Evolutionary conservation across 2,329 filamentous ascomycete genomes (phyloP), one percentile per base, ranked within the genome.

Genomic region (Chaetomiaceae sp.): DNA sequence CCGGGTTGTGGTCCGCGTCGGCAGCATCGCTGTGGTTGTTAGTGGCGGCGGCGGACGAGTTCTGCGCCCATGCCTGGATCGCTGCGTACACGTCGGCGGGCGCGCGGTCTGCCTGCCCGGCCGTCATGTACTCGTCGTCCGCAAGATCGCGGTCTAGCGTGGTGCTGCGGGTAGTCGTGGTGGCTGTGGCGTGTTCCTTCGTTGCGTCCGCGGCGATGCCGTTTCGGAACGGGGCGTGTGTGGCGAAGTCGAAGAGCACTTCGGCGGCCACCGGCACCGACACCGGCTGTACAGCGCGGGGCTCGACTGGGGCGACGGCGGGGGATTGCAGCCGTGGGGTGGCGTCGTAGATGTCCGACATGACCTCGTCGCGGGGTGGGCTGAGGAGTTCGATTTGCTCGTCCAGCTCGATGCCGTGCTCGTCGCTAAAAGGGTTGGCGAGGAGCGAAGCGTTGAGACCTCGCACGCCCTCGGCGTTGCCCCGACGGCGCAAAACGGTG

Each of bases 51-150:
- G n/a, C n/a, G 8, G 56, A 53, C 4, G 74, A 75, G 48, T 71
- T 66, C 54, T 79, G 72, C 1, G 79, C 79, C 79, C 80, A 83
- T 0, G 79, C 80, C 58, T 83, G 78, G 54, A 83, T 83, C 1
- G 77, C 79, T 37, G 74, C 73, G 57, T 75, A 82, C 1, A 75
- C 72, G 12, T 74, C 70, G 12, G 67, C 60, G 5, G 20, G 9
- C 2, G 19, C 10, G 17, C 61, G 62, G 45, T 71, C 65, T 3
- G 72, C 67, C 54, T 75, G 69, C 34, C 72, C 70, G 8, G 74
- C 71, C 0, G 75, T 74, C 67, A 76, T 71, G 62, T 68, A 77
- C 55, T 78, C 74, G 49, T 76, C 66, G 6, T 67, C 61, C 6
- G 57, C 64, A 18, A 70, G 59, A 41, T 70, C 65, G 42, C 55